phyloP scores from a whole-genome alignment of 306 rosid genomes.

The Amphicarpaea edgeworthii region DNA sequence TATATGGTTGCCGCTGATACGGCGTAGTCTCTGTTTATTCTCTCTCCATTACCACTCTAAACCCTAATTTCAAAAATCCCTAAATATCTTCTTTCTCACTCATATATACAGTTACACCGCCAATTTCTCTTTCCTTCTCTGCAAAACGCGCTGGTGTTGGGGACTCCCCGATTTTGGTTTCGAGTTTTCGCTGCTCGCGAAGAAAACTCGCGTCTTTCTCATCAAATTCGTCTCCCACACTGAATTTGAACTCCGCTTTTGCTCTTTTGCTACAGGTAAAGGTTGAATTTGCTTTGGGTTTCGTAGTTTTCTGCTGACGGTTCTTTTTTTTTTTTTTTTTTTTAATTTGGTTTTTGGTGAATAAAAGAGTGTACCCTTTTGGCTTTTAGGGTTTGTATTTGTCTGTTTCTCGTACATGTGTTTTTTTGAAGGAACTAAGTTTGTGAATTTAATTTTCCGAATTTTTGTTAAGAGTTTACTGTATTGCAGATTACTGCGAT shows the following conservation, averaged over 20 bases:
- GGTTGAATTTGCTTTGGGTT: constrained; percentile 31
- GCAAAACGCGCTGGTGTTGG: background rate
- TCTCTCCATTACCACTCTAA: constrained; percentile 29
- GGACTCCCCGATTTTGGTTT: constrained; percentile 20
- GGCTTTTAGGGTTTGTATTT: background rate
- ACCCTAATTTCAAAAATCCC: constrained; percentile 50
- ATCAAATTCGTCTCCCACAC: constrained; percentile 23
- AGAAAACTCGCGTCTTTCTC: constrained; percentile 15
- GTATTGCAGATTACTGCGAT: constrained; percentile 8
- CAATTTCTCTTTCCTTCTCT: background rate
- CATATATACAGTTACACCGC: background rate
- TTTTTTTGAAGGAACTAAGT: background rate
- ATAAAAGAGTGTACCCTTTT: constrained; percentile 1
- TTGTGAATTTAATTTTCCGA: background rate
- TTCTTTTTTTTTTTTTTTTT: no score
- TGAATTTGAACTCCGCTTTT: constrained; percentile 35
- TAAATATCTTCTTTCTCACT: background rate
- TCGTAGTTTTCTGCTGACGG: constrained; percentile 25
- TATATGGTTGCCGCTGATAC: constrained; percentile 36
- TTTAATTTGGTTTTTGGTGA: background rate
- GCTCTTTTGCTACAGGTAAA: constrained; percentile 35
- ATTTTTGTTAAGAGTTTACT: background rate
- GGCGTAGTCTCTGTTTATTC: constrained; percentile 28
- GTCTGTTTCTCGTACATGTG: background rate
- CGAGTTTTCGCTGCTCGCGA: constrained; percentile 26